Base-by-base conservation (phyloP, 2,329 filamentous ascomycete species). In the Chalaropsis thielavioides region DNA sequence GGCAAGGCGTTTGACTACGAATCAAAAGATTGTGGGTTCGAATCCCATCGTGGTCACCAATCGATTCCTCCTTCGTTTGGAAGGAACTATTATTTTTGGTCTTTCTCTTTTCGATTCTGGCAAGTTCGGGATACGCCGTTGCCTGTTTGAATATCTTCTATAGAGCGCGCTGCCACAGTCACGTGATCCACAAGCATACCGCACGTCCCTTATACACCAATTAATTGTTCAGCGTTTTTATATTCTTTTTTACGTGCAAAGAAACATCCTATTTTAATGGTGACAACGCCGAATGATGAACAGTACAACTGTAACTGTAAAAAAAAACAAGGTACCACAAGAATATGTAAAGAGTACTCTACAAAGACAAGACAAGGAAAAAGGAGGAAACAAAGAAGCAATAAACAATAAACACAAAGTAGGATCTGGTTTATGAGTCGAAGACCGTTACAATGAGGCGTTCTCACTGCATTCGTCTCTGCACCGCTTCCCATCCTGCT, bases 1-100 rank as follows among this genome's bases (percentile, higher is more conserved):
- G 43, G 61, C 61, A 63, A 63, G 61, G 61, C 41, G 61, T 63
- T 63, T 63, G 61, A 63, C 61, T 63, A 63, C 61, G 61, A 63
- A 63, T 63, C 43, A 51, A 63, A 63, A 63, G 41, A 63, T 43
- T 61, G 59, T 63, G 43, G 61, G 43, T 63, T 63, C 61, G 61
- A 63, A 51, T 63, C 61, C 43, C 61, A 63, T 63, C 61, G 61
- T 63, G 43, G 61, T 63, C 61, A 63, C 15, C 31, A 22, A 11
- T 17, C 35, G 40, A 24, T 31, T 54, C 40, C 43, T 3, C 24
- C 38, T 44, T 24, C n/a, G 13, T 61, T 44, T 22, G 0, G 27
- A 13, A 15, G 8, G 38, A 43, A 3, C 4, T 40, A 24, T 1
- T 22, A 24, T 51, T 13, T 13, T 49, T 46, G 1, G 1, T 22